Evolutionary conservation across 176 grass and related monocot species (phyloP).

Genomic region (sorghum (Sorghum bicolor)): Sorghum_bicolor_NCBIv3 NC_012876.2:7559001-7559500

Average conservation of each 20-base stretch:
- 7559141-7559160: constrained; percentile 34
- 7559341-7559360: constrained; percentile 58
- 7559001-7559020: constrained; percentile 70
- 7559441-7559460: constrained; percentile 21
- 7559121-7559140: constrained; percentile 35
- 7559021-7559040: constrained; percentile 64
- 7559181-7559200: constrained; percentile 54
- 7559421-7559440: constrained; percentile 32
- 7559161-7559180: constrained; percentile 41
- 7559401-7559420: constrained; percentile 24
- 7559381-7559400: constrained; percentile 42
- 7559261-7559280: constrained; percentile 83
- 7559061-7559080: constrained; percentile 36
- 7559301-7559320: constrained; percentile 86
- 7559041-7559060: constrained; percentile 60
- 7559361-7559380: neutral
- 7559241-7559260: constrained; percentile 85
- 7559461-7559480: constrained; percentile 31
- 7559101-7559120: constrained; percentile 14
- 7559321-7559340: constrained; percentile 74
- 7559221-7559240: constrained; percentile 49
- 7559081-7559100: constrained; percentile 19
- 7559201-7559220: constrained; percentile 71
- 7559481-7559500: constrained; percentile 24
- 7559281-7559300: constrained; percentile 75